Percentiles rank a stretch among this genome's conserved stretches.
phyloP scores from a whole-genome alignment of 2,329 filamentous ascomycete genomes.

The Chaetomium strumarium region DNA sequence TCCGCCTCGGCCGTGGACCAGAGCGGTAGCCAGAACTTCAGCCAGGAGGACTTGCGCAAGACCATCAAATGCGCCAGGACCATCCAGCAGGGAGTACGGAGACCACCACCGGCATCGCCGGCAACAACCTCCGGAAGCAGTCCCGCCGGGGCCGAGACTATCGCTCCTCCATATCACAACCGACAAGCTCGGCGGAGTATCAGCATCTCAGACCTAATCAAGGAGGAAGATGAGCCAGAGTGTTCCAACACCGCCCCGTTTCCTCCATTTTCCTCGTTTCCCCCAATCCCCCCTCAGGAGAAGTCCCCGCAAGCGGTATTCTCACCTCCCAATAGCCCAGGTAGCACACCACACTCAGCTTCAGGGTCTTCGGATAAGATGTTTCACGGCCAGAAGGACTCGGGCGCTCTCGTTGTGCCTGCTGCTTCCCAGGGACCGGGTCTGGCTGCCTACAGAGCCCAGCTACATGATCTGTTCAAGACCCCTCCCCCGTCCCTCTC shows the following conservation, averaged over 20 bases:
- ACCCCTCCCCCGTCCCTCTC: conserved; percentile 17
- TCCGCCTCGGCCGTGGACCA: conserved; percentile 4
- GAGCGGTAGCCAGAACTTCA: conserved; percentile 11
- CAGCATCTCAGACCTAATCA: conserved; percentile 22
- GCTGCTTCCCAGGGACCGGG: conserved; percentile 11
- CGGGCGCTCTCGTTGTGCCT: conserved; percentile 3
- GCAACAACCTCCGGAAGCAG: not conserved
- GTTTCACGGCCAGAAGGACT: not conserved
- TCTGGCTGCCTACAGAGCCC: conserved; percentile 17
- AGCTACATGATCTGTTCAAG: conserved; percentile 18
- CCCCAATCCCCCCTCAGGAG: not conserved
- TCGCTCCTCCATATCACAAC: not conserved
- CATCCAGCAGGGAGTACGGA: conserved; percentile 16
- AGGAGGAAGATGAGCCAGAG: conserved; percentile 2
- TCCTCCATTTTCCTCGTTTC: not conserved
- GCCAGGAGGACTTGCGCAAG: conserved; percentile 18
- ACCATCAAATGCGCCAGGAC: conserved; percentile 19
- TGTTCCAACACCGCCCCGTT: not conserved
- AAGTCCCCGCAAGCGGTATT: not conserved
- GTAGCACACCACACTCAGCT: conserved; percentile 13
- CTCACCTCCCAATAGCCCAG: conserved; percentile 11
- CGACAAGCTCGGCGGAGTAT: conserved; percentile 13
- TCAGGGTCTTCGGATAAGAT: conserved; percentile 12
- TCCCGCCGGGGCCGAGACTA: not conserved
- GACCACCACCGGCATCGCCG: not conserved